Base-by-base conservation (phyloP, 257 asterid species). In the Solanum virginianum region DNA sequence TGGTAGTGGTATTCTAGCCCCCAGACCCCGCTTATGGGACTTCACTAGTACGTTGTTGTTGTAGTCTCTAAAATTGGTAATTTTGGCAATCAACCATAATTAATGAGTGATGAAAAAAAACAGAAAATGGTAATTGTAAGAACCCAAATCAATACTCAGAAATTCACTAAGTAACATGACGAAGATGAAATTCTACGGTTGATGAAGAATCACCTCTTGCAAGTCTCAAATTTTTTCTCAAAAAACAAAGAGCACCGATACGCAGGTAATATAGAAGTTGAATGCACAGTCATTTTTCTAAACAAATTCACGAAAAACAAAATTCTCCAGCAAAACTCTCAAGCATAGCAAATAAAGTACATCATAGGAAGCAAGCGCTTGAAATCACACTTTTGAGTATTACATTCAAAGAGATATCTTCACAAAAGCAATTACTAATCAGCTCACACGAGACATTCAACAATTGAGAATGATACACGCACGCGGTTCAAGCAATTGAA, bases 151-250 rank as follows among this genome's bases (percentile, higher is more conserved):
- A 74, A 32, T 43, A 4, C 12, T 24, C 39, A 60, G 36, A 62
- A 62, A 5, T 22, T 62, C 41, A n/a, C 6, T 41, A 36, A 36
- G 39, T 36, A 36, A 36, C 9, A 41, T 41, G 7, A 62, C 36
- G 36, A 22, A 62, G 69, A 62, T 10, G 39, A 22, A 7, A 62
- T 62, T 22, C 17, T 24, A 62, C 36, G 17, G 8, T n/a, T 12
- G 17, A 63, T 24, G 10, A 63, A 26, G 80, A 49, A 86, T 91
- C 90, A 89, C 92, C 91, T 89, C 87, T 75, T 26, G 56, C 81
- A 53, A 82, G 83, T 86, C 79, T 80, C 82, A 89, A 84, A 84
- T 80, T 85, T 84, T 87, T 87, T 84, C 54, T 74, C 11, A 59
- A 59, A 55, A 53, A 26, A 12, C 8, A 71, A 74, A 56, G 55